These are phyloP conservation scores for Psilocybe sp. DNA, from an alignment of 768 basidiomycete species.

Conservation along the genomic window DNA sequence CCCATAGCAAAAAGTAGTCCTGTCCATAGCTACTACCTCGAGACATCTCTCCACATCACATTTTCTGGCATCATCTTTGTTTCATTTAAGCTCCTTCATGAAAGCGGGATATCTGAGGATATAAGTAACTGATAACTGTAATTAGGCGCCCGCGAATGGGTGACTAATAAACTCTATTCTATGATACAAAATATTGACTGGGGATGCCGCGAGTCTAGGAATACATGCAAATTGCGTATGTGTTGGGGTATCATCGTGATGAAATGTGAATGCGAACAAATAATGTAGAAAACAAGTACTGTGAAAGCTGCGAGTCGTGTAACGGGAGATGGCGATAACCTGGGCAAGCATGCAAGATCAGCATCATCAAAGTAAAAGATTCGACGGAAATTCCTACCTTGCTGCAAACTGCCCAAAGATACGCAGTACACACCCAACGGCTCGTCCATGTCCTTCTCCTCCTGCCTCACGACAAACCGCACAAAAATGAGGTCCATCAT, in stretches of 20 bases:
- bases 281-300: slow-evolving; percentile 91
- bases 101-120: too few species aligned
- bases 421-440: slow-evolving; percentile 74
- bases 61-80: too few species aligned
- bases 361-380: neutral
- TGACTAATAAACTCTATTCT: too few species aligned
- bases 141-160: too few species aligned
- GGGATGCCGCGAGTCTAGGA: too few species aligned
- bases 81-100: too few species aligned
- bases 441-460: slow-evolving; percentile 44
- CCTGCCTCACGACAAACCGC: slow-evolving; percentile 70
- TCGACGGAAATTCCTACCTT: slow-evolving; percentile 44
- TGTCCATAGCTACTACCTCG: too few species aligned
- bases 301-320: slow-evolving; percentile 83
- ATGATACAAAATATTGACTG: too few species aligned
- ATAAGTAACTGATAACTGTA: too few species aligned
- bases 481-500: slow-evolving; percentile 88
- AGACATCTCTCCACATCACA: too few species aligned
- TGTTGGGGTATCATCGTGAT: too few species aligned
- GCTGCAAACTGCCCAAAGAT: slow-evolving; percentile 66
- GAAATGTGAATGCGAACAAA: slow-evolving; percentile 67
- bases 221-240: too few species aligned
- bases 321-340: slow-evolving; percentile 91
- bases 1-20: slow-evolving; percentile 30
- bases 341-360: slow-evolving; percentile 20